Base-by-base conservation (phyloP, 2,329 filamentous ascomycete genomes). In the Penicillium sp. region DNA sequence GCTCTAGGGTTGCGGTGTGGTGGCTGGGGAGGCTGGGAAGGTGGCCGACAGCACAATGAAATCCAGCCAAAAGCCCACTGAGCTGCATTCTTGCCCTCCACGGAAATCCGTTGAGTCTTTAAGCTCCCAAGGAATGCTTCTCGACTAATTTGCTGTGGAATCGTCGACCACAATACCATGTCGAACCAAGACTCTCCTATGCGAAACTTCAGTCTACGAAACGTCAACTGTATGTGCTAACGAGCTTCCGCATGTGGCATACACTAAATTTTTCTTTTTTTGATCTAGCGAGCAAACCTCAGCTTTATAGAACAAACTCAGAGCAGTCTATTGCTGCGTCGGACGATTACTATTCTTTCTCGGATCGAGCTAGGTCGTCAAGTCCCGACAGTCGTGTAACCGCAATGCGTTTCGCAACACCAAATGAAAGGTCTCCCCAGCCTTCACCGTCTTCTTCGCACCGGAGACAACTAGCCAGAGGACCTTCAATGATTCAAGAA, bases 271-370 rank as follows among this genome's bases (percentile, higher is more conserved):
- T 47, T 42, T 23, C 21, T 10, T 39, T 54, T 38, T 21, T 21
- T 21, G 18, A 3, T 21, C 41, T 59, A 77, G 74, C 71, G 57
- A 78, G 66, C 61, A 70, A 67, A 57, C 77, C 77, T 45, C 74
- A 77, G 60, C 61, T 79, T 45, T 61, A 70, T 13, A 73, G 71
- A 44, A 66, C 72, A 42, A 62, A 73, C 42, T 78, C 76, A 3
- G 69, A 73, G 56, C 76, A 74, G 58, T 80, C 77, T n/a, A 67
- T 73, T 36, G 71, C 75, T 43, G 76, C 76, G 33, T 78, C 77
- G 21, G 75, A 77, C 61, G 76, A 79, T 60, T 79, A 77, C 54
- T 78, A 76, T 58, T 77, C 76, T 15, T 72, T 78, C 53, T 76
- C 75, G 23, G 71, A 78, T 45, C 67, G 65, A 42, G 46, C 49